A percentile compares a stretch with the other conserved stretches of the same genome.
Conservation (phyloP, 805 yeast genomes). For the Debaryomyces maramus region DNA sequence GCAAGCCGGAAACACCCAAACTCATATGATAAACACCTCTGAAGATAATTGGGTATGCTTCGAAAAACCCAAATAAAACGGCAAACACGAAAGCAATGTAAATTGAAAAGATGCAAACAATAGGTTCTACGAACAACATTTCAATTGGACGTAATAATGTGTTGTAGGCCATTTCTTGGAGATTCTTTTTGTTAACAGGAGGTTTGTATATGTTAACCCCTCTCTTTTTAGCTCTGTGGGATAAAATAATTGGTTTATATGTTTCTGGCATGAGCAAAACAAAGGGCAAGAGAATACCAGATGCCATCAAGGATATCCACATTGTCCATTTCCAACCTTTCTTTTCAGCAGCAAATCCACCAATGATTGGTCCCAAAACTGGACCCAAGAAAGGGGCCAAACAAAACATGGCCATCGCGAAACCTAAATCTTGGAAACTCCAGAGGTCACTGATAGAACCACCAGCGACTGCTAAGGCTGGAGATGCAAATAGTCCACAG, state of each 20-base stretch:
- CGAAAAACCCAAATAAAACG: conserved; percentile 65
- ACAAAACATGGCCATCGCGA: conserved; percentile 79
- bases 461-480: conserved; percentile 81
- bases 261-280: conserved; percentile 67
- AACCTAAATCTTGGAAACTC: conserved; percentile 58
- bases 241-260: conserved; percentile 65
- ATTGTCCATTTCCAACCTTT: conserved; percentile 67
- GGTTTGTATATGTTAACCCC: conserved; percentile 84
- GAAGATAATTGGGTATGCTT: conserved; percentile 75
- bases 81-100: conserved; percentile 77
- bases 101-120: conserved; percentile 65
- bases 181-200: conserved; percentile 74
- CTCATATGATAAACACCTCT: conserved; percentile 61
- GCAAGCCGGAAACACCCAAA: conserved; percentile 62
- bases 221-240: conserved; percentile 55
- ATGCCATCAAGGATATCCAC: conserved; percentile 56
- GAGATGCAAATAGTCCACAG: conserved; percentile 74
- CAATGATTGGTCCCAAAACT: conserved; percentile 71
- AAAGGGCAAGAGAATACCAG: conserved; percentile 55
- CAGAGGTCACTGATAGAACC: conserved; percentile 83
- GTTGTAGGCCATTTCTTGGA: conserved; percentile 43
- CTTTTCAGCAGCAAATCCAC: conserved; percentile 65
- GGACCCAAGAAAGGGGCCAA: conserved; percentile 83
- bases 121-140: conserved; percentile 74
- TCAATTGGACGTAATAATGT: conserved; percentile 60